Conservation (phyloP, 169 alveolate genomes). For the Eimeria brunetti region DNA sequence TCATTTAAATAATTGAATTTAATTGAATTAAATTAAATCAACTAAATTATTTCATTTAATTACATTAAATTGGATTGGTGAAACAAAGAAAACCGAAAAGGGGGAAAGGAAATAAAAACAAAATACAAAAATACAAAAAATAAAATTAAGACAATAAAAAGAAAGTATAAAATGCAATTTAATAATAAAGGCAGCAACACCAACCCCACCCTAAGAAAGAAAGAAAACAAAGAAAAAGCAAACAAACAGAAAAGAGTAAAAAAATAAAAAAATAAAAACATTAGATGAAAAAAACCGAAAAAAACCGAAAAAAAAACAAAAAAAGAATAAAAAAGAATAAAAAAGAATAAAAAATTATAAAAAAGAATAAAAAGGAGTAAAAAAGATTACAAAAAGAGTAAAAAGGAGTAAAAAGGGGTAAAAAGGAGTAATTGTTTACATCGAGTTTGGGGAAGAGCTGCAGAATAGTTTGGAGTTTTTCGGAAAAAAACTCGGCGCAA, state of each 20-base stretch:
- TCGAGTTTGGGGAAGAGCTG: slow-evolving; percentile 98
- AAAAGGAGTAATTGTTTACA: slow-evolving; percentile 82
- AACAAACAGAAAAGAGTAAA: too few relatives aligned
- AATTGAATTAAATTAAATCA: too few relatives aligned
- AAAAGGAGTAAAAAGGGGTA: background rate
- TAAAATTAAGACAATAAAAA: too few relatives aligned
- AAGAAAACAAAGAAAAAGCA: too few relatives aligned
- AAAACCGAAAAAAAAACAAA: background rate
- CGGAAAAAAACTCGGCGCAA: slow-evolving; percentile 96
- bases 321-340: background rate
- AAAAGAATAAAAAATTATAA: background rate
- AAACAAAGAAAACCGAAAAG: background rate
- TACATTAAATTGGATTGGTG: too few relatives aligned
- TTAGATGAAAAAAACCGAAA: background rate
- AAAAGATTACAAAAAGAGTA: too few relatives aligned
- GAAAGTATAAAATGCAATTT: too few relatives aligned
- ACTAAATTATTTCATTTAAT: too few relatives aligned
- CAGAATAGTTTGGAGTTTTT: slow-evolving; percentile 95
- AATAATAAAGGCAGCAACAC: too few relatives aligned
- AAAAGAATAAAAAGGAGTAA: background rate
- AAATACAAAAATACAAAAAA: background rate
- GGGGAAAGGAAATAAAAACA: background rate
- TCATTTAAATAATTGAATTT: too few relatives aligned
- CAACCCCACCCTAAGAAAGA: too few relatives aligned
- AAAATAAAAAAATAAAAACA: background rate